Percentiles rank a stretch among this genome's conserved stretches.
Evolutionary conservation across 169 alveolate genomes (phyloP).

Genomic region (Babesia ovata): DNA sequence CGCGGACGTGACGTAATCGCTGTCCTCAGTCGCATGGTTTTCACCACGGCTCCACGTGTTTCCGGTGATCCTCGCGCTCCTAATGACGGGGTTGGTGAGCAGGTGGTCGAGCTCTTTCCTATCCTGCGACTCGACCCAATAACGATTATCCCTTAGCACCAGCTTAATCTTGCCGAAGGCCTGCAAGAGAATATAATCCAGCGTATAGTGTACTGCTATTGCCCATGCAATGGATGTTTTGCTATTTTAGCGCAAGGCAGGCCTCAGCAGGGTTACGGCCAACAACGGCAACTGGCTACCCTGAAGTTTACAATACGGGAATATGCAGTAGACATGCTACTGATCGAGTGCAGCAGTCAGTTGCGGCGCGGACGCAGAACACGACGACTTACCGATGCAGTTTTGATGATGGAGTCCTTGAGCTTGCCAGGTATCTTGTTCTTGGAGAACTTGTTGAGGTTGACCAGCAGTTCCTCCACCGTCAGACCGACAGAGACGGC

Average conservation of each 20-base stretch:
- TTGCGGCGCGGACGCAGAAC: not conserved
- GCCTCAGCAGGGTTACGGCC: too few species aligned
- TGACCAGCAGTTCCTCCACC: constrained; percentile 89
- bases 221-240: too few species aligned
- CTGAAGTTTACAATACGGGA: too few species aligned
- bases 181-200: constrained; percentile 1
- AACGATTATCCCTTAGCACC: constrained; percentile 89
- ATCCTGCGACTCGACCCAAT: constrained; percentile 90
- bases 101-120: constrained; percentile 83
- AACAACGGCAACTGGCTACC: too few species aligned
- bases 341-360: not conserved
- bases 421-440: constrained; percentile 86
- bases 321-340: too few species aligned
- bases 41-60: constrained; percentile 64
- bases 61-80: constrained; percentile 74
- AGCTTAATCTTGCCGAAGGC: constrained; percentile 92
- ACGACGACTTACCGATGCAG: constrained; percentile 74
- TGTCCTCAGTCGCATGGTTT: constrained; percentile 8
- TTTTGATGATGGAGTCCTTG: constrained; percentile 78
- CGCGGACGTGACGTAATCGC: constrained; percentile 49
- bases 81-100: constrained; percentile 82
- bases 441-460: constrained; percentile 90
- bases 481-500: constrained; percentile 95
- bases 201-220: too few species aligned
- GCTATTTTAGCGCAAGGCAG: too few species aligned